phyloP scores from a whole-genome alignment of 2,329 filamentous ascomycete genomes.

The Eutypella sp. region DNA sequence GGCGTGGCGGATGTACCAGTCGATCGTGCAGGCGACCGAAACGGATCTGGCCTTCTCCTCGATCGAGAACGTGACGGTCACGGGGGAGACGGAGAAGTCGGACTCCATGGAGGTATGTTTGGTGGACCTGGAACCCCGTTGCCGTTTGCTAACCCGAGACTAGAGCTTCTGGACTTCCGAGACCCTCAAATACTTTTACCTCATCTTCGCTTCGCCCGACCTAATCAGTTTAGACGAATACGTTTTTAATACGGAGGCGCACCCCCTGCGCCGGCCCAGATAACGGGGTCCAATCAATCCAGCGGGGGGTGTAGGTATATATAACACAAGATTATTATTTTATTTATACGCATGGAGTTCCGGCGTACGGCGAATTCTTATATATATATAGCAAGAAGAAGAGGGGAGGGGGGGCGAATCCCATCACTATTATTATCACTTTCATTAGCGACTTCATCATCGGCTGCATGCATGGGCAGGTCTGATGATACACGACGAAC shows the following conservation, averaged over 20 bases:
- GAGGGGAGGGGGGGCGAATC: no score
- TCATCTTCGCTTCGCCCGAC: slow-evolving; percentile 63
- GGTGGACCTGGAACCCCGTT: neutral
- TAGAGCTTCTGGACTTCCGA: slow-evolving; percentile 71
- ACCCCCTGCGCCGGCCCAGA: slow-evolving; percentile 31
- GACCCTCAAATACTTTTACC: slow-evolving; percentile 71
- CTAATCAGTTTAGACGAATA: slow-evolving; percentile 63
- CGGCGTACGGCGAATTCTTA: no score
- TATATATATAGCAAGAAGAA: no score
- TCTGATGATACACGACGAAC: no score
- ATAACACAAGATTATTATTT: no score
- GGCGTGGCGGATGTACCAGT: slow-evolving; percentile 49
- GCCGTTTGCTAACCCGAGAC: slow-evolving; percentile 39
- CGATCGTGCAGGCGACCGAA: slow-evolving; percentile 39
- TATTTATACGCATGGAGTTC: no score
- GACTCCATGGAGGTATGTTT: slow-evolving; percentile 23
- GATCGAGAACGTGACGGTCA: slow-evolving; percentile 44
- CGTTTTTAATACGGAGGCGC: slow-evolving; percentile 54
- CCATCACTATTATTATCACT: no score
- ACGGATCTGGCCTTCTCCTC: slow-evolving; percentile 45
- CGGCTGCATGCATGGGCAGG: no score
- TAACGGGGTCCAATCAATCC: neutral
- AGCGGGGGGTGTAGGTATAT: no score
- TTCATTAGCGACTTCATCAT: no score
- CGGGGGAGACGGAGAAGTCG: slow-evolving; percentile 34